Percentiles rank a stretch among this genome's conserved stretches.
phyloP scores from a whole-genome alignment of 345 rosid species.

The Aquilaria sinensis region DNA sequence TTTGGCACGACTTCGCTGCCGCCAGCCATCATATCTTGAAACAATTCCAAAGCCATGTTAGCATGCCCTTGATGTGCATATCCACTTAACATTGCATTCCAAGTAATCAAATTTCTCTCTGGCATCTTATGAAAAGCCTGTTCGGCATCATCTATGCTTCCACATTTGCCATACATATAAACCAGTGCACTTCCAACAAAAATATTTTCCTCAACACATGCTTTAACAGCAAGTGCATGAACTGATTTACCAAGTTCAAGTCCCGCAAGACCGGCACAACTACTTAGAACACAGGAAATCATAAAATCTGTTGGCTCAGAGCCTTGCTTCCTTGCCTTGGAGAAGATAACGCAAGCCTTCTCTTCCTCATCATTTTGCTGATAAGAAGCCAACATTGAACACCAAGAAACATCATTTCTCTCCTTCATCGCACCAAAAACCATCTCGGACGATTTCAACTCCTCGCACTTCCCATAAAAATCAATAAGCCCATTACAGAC shows the following conservation, averaged over 20 bases:
- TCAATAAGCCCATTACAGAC: conserved; percentile 72
- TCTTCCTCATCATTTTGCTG: conserved; percentile 72
- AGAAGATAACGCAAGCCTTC: conserved; percentile 49
- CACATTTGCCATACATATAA: conserved; percentile 97
- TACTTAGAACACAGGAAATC: conserved; percentile 60
- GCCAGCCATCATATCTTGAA: conserved; percentile 41
- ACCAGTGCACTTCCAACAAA: conserved; percentile 77
- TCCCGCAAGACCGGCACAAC: conserved; percentile 64
- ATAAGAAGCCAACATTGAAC: conserved; percentile 56
- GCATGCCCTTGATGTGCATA: conserved; percentile 78
- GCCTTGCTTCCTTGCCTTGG: conserved; percentile 42
- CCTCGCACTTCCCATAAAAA: conserved; percentile 77
- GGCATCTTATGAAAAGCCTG: conserved; percentile 51
- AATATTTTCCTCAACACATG: conserved; percentile 48
- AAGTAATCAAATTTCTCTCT: conserved; percentile 58
- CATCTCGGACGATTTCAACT: conserved; percentile 39
- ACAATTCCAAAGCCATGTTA: conserved; percentile 46
- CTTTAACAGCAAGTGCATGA: conserved; percentile 67
- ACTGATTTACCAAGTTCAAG: conserved; percentile 67
- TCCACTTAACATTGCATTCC: conserved; percentile 72
- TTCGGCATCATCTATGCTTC: conserved; percentile 54
- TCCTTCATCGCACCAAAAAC: conserved; percentile 43
- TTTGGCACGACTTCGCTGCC: conserved; percentile 43
- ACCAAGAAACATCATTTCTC: conserved; percentile 84
- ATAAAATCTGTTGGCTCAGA: conserved; percentile 59